phyloP scores from a whole-genome alignment of 306 rosid genomes.

The Geum urbanum region DNA sequence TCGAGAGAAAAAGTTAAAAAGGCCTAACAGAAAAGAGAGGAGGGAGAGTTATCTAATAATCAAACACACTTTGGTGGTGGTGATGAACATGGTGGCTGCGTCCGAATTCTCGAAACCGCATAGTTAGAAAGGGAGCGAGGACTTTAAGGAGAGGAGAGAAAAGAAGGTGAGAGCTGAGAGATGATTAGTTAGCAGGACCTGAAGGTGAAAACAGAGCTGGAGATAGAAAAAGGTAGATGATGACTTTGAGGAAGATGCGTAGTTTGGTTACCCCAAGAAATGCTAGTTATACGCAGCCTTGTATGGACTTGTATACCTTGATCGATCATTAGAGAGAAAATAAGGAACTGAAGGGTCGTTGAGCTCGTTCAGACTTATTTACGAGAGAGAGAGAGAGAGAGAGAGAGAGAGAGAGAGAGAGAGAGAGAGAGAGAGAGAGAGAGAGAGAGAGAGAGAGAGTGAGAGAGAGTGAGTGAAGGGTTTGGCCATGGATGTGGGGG shows the following conservation, averaged over 20 bases:
- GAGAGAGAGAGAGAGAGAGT: slow-evolving; percentile 8
- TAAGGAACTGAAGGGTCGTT: slow-evolving; percentile 43
- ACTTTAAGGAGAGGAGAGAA: background rate
- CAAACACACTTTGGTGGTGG: background rate
- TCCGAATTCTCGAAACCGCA: background rate
- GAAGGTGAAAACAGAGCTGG: slow-evolving; percentile 14
- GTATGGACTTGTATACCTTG: background rate
- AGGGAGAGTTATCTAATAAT: slow-evolving; percentile 2
- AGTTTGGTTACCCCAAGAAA: slow-evolving; percentile 31
- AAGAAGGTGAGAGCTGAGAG: slow-evolving; percentile 14
- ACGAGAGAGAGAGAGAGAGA: slow-evolving; percentile 13
- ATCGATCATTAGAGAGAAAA: background rate
- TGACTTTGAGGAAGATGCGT: slow-evolving; percentile 74
- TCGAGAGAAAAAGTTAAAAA: slow-evolving; percentile 8
- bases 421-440: slow-evolving; percentile 10
- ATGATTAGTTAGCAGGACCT: background rate
- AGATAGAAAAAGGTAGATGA: slow-evolving; percentile 22
- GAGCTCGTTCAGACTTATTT: background rate
- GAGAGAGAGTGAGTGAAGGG: too few relatives aligned
- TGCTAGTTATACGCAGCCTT: background rate
- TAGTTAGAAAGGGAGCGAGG: slow-evolving; percentile 4
- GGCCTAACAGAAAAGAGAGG: slow-evolving; percentile 8
- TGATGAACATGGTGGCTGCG: background rate
- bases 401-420: background rate
- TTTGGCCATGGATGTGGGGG: background rate